phyloP scores from a whole-genome alignment of 2,329 filamentous ascomycete species.

The Diplocarpon mali region DNA sequence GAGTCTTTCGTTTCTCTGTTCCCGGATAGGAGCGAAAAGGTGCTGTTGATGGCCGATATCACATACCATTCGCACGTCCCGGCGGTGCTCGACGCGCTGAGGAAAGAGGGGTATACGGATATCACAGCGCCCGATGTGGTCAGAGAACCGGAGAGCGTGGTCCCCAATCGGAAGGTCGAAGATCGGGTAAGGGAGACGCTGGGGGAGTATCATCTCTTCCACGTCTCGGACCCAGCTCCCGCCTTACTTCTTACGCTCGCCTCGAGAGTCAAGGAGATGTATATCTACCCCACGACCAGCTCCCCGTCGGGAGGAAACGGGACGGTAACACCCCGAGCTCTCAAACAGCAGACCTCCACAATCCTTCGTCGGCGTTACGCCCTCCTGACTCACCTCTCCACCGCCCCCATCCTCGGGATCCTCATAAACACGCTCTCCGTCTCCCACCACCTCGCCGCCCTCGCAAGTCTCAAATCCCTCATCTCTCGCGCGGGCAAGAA shows the following conservation, averaged over 20 bases:
- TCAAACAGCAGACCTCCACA: conserved; percentile 33
- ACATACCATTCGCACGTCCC: conserved; percentile 70
- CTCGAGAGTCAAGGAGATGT: conserved; percentile 66
- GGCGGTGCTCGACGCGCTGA: conserved; percentile 43
- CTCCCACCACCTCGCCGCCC: conserved; percentile 75
- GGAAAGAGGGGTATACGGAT: conserved; percentile 53
- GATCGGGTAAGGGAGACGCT: conserved; percentile 30
- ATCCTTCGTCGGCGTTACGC: conserved; percentile 79
- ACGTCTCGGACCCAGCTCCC: conserved; percentile 72
- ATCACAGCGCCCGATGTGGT: conserved; percentile 61
- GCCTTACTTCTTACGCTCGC: conserved; percentile 80
- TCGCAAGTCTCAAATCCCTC: conserved; percentile 59
- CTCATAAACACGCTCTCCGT: conserved; percentile 92
- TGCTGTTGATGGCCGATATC: conserved; percentile 81
- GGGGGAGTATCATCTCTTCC: conserved; percentile 55
- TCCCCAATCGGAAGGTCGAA: conserved; percentile 66
- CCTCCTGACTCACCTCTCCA: conserved; percentile 67
- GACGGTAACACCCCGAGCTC: conserved; percentile 10
- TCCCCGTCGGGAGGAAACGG: conserved; percentile 33
- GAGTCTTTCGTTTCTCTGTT: conserved; percentile 59
- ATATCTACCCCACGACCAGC: conserved; percentile 60
- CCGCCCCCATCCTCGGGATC: conserved; percentile 80
- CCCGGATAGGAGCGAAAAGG: conserved; percentile 41
- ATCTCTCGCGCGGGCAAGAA: conserved; percentile 83
- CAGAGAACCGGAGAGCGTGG: conserved; percentile 64